Evolutionary conservation across 1,139 yeast genomes (phyloP), one percentile per base, ranked within the genome.

Genomic region (Pneumocystis sp.): DNA sequence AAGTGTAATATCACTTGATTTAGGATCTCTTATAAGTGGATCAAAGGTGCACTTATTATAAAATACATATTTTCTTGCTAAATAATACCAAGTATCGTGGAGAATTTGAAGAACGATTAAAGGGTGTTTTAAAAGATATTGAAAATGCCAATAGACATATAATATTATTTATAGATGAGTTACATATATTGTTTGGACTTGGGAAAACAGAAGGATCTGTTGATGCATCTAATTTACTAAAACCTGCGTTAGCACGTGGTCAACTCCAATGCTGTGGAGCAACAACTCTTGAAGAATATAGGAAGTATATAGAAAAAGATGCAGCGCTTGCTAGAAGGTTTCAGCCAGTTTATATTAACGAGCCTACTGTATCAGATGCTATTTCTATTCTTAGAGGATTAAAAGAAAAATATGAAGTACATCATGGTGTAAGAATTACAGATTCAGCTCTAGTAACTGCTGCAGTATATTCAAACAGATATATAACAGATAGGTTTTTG

Each of bases 171-270:
- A 86, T 93, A 68, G 98, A 93, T 77, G 98, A 93, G 73, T 83
- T 93, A 63, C 98, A 93, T 74, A 83, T 91, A 74, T 79, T 93
- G 67, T 81, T 93, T 76, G 97, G 98, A 0, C 80, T 93, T 59
- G 98, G 98, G 68, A 91, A 91, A 75, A 85, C 95, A 29, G 97
- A 91, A 73, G 98, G 98, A 1, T 85, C 96, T 1, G 91, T 93
- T 74, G 98, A 93, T 77, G 97, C 97, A 0, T 87, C 96, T 1
- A 93, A 93, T 73, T 79, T 93, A 71, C 80, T 93, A 72, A 93
- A 93, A 73, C 98, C 98, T 0, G 95, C 95, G 6, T 79, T 93
- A 68, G 97, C 98, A 0, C 84, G 96, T 73, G 98, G 98, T 3
- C 85, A 85, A 72, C 80, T 93, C 66, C 93, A 96, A 68, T 88